phyloP scores from a whole-genome alignment of 768 basidiomycete species.

The Aureoboletus auriporus region DNA sequence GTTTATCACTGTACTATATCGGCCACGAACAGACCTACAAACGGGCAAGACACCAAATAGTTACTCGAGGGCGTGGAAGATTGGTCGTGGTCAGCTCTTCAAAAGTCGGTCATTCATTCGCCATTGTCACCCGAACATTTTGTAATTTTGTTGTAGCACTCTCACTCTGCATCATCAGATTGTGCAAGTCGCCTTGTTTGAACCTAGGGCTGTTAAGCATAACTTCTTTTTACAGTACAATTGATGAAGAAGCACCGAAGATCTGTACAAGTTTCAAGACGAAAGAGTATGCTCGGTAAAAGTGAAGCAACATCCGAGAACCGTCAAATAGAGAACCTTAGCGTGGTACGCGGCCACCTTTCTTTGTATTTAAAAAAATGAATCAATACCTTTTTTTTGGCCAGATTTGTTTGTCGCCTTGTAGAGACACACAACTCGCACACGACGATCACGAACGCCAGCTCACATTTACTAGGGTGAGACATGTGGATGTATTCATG shows the following conservation, averaged over 20 bases:
- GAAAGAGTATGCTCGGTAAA: no score
- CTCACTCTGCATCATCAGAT: no score
- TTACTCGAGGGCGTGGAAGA: not conserved
- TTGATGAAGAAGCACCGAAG: no score
- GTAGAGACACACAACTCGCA: constrained; percentile 21
- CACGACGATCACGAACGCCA: not conserved
- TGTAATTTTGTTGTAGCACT: no score
- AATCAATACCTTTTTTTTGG: not conserved
- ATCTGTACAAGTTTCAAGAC: no score
- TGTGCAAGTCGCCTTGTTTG: no score
- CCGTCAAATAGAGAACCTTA: constrained; percentile 11
- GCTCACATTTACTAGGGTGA: constrained; percentile 20
- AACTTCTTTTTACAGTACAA: no score
- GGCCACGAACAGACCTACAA: constrained; percentile 3
- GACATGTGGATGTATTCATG: not conserved
- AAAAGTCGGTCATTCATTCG: not conserved
- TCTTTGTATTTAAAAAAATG: not conserved
- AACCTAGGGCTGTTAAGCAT: no score
- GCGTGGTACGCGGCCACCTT: constrained; percentile 14
- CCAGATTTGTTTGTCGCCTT: constrained; percentile 27
- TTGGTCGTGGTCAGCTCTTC: constrained; percentile 1
- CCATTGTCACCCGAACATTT: no score
- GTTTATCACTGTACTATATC: not conserved
- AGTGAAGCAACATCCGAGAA: no score
- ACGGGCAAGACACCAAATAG: not conserved